Evolutionary conservation across 1,284 basidiomycete species (phyloP).

Genomic region (Ceratobasidium sp.): DNA sequence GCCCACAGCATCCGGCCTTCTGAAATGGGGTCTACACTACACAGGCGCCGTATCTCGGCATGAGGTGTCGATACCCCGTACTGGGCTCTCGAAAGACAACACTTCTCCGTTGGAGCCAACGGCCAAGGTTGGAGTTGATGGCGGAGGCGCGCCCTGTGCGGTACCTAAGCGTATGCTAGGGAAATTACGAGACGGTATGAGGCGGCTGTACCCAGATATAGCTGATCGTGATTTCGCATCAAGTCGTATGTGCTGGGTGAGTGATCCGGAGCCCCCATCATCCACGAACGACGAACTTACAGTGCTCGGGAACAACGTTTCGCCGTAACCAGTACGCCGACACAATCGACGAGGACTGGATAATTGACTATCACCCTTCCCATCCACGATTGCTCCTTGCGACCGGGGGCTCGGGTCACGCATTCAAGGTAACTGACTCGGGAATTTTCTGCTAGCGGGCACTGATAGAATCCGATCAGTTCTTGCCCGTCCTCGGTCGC

Average conservation of each 20-base stretch:
- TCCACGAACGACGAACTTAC: no score
- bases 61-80: slow-evolving; percentile 32
- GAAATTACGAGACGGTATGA: slow-evolving; percentile 67
- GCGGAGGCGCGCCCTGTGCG: slow-evolving; percentile 50
- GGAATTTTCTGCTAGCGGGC: not conserved
- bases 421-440: slow-evolving; percentile 76
- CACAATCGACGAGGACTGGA: slow-evolving; percentile 78
- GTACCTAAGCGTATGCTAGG: slow-evolving; percentile 72
- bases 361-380: slow-evolving; percentile 75
- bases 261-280: slow-evolving; percentile 47
- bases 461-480: slow-evolving; percentile 63
- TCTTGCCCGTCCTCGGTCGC: slow-evolving; percentile 84
- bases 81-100: slow-evolving; percentile 44
- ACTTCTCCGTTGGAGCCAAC: slow-evolving; percentile 22
- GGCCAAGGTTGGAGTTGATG: slow-evolving; percentile 48
- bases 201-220: slow-evolving; percentile 78
- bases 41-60: slow-evolving; percentile 41
- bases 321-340: slow-evolving; percentile 72
- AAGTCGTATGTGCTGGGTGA: slow-evolving; percentile 87
- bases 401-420: slow-evolving; percentile 85
- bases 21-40: slow-evolving; percentile 72
- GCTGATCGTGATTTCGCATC: slow-evolving; percentile 73
- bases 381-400: slow-evolving; percentile 75
- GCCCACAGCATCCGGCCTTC: slow-evolving; percentile 76
- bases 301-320: not conserved